Conservation (phyloP, 495 filamentous ascomycete species). For the Penicillium arizonense region DNA sequence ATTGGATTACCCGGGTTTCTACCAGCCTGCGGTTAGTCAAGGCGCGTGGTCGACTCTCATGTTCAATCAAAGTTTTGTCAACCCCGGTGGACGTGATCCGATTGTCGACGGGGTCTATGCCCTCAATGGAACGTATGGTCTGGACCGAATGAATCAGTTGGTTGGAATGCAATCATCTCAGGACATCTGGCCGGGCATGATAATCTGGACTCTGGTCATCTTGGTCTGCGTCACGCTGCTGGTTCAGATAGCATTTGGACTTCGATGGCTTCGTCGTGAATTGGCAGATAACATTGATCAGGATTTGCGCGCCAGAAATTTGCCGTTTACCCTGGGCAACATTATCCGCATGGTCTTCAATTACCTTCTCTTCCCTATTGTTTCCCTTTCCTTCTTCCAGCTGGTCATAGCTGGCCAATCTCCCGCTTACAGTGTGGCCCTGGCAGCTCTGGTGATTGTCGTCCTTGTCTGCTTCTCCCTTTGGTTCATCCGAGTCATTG, state of each 20-base stretch:
- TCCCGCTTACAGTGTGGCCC: conserved; percentile 63
- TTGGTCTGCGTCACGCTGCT: conserved; percentile 64
- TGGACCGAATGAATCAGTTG: conserved; percentile 74
- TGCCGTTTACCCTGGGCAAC: conserved; percentile 89
- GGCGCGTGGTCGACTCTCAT: conserved; percentile 85
- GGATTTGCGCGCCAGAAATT: conserved; percentile 85
- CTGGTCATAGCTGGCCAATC: conserved; percentile 71
- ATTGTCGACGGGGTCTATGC: conserved; percentile 85
- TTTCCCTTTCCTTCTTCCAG: conserved; percentile 86
- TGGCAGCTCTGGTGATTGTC: conserved; percentile 72
- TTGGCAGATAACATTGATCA: conserved; percentile 72
- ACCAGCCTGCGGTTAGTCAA: conserved; percentile 85
- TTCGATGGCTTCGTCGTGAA: conserved; percentile 70
- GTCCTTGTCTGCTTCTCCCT: conserved; percentile 66
- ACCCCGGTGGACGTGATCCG: conserved; percentile 59
- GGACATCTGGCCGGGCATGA: conserved; percentile 93
- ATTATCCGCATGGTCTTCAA: conserved; percentile 87
- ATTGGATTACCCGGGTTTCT: conserved; percentile 89
- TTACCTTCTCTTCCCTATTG: conserved; percentile 83
- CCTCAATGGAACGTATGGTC: conserved; percentile 66
- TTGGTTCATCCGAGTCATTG: conserved; percentile 80
- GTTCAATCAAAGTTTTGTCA: conserved; percentile 90
- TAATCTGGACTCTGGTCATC: conserved; percentile 78
- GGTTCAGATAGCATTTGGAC: conserved; percentile 72
- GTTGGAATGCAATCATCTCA: conserved; percentile 73